Evolutionary conservation across 352 stramenopile genomes (phyloP), one percentile per base, ranked within the genome.

Genomic region (Globisporangium orthogonon): DNA sequence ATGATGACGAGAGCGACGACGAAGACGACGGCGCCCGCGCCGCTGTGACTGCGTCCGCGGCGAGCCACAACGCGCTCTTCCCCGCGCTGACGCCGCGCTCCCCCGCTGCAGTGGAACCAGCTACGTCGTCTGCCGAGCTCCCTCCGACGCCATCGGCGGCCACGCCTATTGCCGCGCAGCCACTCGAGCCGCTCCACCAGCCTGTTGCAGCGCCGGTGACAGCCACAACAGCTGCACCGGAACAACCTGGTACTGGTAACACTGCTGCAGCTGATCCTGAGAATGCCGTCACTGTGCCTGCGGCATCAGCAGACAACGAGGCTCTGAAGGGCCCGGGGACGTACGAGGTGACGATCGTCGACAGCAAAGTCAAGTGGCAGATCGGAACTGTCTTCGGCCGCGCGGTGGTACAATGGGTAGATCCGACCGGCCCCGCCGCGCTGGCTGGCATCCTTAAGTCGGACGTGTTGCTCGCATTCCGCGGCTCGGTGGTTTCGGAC

Each of bases 381-480:
- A 93, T 95, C 47, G 81, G 81, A 37, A 90, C 78, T 39, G 82
- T 95, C 3, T 91, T 93, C 69, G 85, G 83, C 10, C 85, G 85
- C 17, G 79, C 81, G 0, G 85, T 95, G 14, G 85, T 95, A 18
- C 81, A 93, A 53, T 73, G 75, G 62, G 85, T 95, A 18, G 76
- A 89, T 5, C 71, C 78, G 17, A 63, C 62, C 9, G 85, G 85
- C 1, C 74, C 83, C 28, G 85, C 85, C 0, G 81, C 78, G 11
- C 68, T 74, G 48, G 83, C 77, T 30, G 82, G 83, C 2, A 80
- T 95, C 50, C 83, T 90, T 60, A 95, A 95, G 66, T 83, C 85
- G 4, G 85, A 95, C 31, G 85, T 95, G 45, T 63, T 95, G 40
- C 67, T 95, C 14, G 78, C 72, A 33, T 89, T 92, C 63, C 65